Conservation (phyloP, 139 green algal species). For the Coelastrella sp. region DNA sequence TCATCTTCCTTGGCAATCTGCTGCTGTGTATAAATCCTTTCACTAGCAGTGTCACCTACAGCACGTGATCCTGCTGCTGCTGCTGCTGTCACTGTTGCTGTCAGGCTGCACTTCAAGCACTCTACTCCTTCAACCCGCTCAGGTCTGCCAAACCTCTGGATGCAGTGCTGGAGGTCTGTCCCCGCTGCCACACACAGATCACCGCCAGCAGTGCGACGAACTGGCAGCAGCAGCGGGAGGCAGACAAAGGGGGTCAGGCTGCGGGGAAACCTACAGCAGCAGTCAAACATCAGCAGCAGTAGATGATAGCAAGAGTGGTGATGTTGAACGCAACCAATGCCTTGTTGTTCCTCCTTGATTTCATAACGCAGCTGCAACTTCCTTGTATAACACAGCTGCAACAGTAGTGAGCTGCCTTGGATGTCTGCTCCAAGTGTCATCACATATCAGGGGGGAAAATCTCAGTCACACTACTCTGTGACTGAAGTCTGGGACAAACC, state of each 20-base stretch:
- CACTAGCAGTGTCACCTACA: not conserved
- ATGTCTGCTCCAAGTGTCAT: too few species aligned
- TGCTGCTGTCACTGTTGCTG: slow-evolving; percentile 31
- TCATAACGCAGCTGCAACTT: too few species aligned
- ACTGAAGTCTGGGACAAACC: too few species aligned
- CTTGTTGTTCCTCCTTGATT: not conserved
- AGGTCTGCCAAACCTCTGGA: not conserved
- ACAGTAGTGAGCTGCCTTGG: too few species aligned
- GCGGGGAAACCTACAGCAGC: slow-evolving; percentile 7
- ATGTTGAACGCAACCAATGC: not conserved
- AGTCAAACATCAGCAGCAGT: not conserved
- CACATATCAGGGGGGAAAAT: too few species aligned
- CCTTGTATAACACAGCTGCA: too few species aligned
- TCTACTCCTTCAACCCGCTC: slow-evolving; percentile 29
- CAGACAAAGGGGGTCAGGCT: slow-evolving; percentile 3
- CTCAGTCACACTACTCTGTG: too few species aligned
- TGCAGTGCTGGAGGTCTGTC: not conserved
- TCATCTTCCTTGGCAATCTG: not conserved
- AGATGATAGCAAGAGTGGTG: not conserved
- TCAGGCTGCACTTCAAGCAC: slow-evolving; percentile 30
- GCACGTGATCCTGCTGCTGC: not conserved
- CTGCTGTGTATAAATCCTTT: not conserved
- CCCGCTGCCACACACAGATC: not conserved
- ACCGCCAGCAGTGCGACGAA: not conserved
- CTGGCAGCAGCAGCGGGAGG: slow-evolving; percentile 5